Conservation (phyloP, 176 grass and related monocot species). For the Musa itinerans region DNA sequence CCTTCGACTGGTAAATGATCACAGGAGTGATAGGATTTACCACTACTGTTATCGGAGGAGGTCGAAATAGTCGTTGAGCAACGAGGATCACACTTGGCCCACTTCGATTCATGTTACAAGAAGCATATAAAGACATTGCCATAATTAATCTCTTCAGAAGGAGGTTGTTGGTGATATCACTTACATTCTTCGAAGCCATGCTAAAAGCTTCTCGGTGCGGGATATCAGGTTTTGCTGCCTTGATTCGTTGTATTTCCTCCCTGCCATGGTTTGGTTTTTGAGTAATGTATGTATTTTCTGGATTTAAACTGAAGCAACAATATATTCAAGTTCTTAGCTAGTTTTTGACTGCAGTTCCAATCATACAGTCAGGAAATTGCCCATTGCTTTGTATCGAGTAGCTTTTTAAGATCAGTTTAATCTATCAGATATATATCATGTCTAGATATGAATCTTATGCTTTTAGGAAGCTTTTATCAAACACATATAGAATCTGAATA, state of each 20-base stretch:
- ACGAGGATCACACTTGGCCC: constrained; percentile 17
- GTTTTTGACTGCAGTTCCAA: no score
- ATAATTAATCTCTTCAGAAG: background rate
- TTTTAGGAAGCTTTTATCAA: no score
- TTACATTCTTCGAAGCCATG: constrained; percentile 13
- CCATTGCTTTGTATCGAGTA: no score
- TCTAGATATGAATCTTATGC: no score
- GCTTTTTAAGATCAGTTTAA: no score
- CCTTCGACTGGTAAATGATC: no score
- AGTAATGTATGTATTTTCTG: no score
- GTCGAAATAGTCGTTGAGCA: constrained; percentile 8
- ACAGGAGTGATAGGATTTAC: background rate
- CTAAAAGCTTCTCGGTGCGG: constrained; percentile 14
- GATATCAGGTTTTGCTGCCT: constrained; percentile 7
- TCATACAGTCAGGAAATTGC: no score
- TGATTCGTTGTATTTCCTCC: constrained; percentile 15
- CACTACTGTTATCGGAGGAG: background rate
- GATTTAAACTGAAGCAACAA: no score
- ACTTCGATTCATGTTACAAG: background rate
- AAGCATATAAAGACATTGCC: background rate
- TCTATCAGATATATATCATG: no score
- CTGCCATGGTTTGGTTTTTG: background rate
- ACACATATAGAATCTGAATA: no score
- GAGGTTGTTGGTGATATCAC: background rate
- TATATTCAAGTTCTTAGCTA: no score